These are phyloP conservation scores for Bruguiera parviflora DNA, from an alignment of 345 rosid species.

Conservation along the genomic window DNA sequence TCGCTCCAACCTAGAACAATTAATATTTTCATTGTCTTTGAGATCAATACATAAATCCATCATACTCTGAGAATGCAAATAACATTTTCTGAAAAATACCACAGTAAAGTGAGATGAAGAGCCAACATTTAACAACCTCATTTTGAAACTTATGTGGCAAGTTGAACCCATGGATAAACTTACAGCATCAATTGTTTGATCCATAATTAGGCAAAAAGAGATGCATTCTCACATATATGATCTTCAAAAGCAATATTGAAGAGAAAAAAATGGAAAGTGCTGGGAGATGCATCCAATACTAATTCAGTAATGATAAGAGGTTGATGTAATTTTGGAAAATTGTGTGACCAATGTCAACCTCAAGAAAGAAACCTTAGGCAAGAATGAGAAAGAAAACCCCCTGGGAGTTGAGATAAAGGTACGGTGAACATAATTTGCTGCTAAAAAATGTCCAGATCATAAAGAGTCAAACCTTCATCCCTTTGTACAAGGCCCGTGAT, in stretches of 20 bases:
- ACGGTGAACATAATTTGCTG: slow-evolving; percentile 6
- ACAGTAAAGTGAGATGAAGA: background rate
- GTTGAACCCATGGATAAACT: background rate
- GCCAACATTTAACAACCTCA: no score
- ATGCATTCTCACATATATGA: background rate
- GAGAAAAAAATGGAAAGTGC: background rate
- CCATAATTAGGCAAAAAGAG: background rate
- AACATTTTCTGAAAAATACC: background rate
- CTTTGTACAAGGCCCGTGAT: slow-evolving; percentile 95
- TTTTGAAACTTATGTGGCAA: no score
- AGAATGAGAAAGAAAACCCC: background rate
- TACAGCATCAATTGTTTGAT: background rate
- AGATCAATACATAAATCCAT: background rate
- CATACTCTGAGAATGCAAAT: background rate
- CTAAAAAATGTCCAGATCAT: slow-evolving; percentile 12
- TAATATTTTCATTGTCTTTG: background rate
- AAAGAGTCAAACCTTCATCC: slow-evolving; percentile 75
- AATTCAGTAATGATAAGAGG: background rate
- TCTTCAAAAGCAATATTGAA: background rate
- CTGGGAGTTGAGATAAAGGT: no score
- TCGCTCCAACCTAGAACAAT: slow-evolving; percentile 82
- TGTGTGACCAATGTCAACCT: background rate
- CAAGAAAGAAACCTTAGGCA: background rate
- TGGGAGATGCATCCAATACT: background rate
- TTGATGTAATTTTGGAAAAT: background rate